phyloP scores from a whole-genome alignment of 2,329 filamentous ascomycete species.

The Penicillium rolfsii region DNA sequence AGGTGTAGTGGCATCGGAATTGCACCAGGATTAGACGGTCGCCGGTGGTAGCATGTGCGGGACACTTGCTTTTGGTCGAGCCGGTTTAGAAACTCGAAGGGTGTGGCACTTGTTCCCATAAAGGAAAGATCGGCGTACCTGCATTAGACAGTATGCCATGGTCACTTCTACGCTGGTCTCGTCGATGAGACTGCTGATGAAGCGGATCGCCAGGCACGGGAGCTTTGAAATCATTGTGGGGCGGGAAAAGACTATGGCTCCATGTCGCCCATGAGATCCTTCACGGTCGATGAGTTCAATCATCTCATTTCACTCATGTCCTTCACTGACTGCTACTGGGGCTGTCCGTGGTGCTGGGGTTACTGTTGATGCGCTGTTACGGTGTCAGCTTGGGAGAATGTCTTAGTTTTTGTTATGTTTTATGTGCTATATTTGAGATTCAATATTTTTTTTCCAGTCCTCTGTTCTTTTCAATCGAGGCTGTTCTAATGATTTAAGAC shows the following conservation, averaged over 20 bases:
- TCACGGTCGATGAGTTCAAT: not conserved
- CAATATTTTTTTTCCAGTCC: not conserved
- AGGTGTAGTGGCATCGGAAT: too few relatives aligned
- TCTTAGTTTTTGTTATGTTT: too few relatives aligned
- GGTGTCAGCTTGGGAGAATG: not conserved
- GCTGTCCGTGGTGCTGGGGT: not conserved
- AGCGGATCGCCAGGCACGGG: not conserved
- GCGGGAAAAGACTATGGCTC: too few relatives aligned
- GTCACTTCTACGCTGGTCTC: too few relatives aligned
- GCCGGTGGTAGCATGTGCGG: too few relatives aligned
- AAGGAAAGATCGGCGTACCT: too few relatives aligned
- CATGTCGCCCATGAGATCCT: not conserved
- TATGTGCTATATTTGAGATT: not conserved
- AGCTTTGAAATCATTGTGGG: not conserved
- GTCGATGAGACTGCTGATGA: not conserved
- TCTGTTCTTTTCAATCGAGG: not conserved
- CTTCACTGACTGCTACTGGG: not conserved
- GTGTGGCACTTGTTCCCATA: too few relatives aligned
- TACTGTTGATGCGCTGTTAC: not conserved
- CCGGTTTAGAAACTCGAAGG: too few relatives aligned
- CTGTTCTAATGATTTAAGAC: too few relatives aligned
- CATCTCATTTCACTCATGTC: not conserved
- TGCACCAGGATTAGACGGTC: too few relatives aligned
- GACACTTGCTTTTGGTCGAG: too few relatives aligned
- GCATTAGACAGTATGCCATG: too few relatives aligned